Evolutionary conservation across 495 filamentous ascomycete species (phyloP), one percentile per base, ranked within the genome.

Genomic region (Chaetomium tenue): DNA sequence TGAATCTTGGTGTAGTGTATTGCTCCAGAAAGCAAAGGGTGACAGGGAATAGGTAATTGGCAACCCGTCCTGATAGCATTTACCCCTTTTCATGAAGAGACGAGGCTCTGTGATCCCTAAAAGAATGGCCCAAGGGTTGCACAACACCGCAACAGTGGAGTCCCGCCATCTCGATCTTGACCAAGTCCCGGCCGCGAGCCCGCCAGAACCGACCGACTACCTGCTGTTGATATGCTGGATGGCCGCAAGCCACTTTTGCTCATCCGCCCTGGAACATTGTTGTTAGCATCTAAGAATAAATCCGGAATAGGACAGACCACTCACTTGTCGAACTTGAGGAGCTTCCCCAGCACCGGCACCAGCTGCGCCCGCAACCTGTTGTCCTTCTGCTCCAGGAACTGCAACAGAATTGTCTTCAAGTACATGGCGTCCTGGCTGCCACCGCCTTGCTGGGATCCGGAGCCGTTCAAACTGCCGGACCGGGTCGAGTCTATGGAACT

Each of bases 351-450:
- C 15, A 97, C 92, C 16, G 93, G 94, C 26, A 98, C 89, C 58
- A 98, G 81, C 81, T 97, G 92, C 72, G 88, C 85, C 74, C 96
- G 89, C 64, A 92, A 84, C 73, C 86, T 91, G 78, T 93, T 96
- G 70, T 98, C 94, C 78, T 87, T 91, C 73, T 94, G 90, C 80
- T 97, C 92, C 72, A 98, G 75, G 70, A 98, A 97, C 75, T 97
- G 93, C 50, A 98, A 77, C 26, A 98, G 82, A 44, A 98, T 91
- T 39, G 95, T 97, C 81, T 98, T 98, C 63, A 98, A 74, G 73
- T 98, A 98, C 70, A 91, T 86, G 65, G 88, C 89, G 74, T 98
- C 90, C 59, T 88, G 82, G 50, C 69, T 61, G 4, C 53, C 60
- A 23, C 26, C 50, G 18, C 42, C 51, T 20, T 30, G 46, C 37